Conservation (phyloP, 352 stramenopile genomes). For the Globisporangium megalacanthum region DNA sequence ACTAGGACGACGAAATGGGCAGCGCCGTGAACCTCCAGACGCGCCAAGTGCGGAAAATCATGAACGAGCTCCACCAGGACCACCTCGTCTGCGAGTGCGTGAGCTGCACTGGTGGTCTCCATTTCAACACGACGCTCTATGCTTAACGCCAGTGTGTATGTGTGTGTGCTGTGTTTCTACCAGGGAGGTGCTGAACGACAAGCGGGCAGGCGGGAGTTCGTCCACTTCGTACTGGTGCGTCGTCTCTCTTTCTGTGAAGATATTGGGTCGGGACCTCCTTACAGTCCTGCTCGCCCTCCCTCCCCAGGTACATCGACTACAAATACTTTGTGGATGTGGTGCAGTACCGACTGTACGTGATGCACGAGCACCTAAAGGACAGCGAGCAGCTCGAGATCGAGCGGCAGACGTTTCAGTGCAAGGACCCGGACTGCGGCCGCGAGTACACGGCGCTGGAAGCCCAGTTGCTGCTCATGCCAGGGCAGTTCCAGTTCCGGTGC, state of each 20-base stretch:
- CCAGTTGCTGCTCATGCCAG: conserved; percentile 75
- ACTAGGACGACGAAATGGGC: conserved; percentile 83
- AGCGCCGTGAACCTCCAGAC: conserved; percentile 86
- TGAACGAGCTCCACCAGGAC: conserved; percentile 85
- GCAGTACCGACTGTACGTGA: conserved; percentile 84
- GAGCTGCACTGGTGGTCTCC: background rate
- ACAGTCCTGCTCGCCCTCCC: background rate
- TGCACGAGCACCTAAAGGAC: conserved; percentile 84
- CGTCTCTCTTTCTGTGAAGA: background rate
- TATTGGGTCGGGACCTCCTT: background rate
- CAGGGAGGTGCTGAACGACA: conserved; percentile 87
- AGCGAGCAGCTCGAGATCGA: conserved; percentile 85
- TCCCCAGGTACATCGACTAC: conserved; percentile 84
- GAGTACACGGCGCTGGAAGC: conserved; percentile 86
- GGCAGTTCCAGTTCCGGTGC: conserved; percentile 80
- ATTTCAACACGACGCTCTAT: background rate
- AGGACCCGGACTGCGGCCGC: conserved; percentile 75
- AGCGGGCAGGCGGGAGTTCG: conserved; percentile 72
- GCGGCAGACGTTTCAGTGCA: conserved; percentile 83
- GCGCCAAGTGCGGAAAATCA: conserved; percentile 85
- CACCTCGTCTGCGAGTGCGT: conserved; percentile 81
- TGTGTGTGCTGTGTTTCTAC: background rate
- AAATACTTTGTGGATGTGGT: conserved; percentile 90
- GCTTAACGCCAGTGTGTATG: background rate
- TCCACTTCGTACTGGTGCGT: conserved; percentile 81